Base-by-base conservation (phyloP, 2,329 filamentous ascomycete genomes). In the Phaeosphaeriaceae sp. region DNA sequence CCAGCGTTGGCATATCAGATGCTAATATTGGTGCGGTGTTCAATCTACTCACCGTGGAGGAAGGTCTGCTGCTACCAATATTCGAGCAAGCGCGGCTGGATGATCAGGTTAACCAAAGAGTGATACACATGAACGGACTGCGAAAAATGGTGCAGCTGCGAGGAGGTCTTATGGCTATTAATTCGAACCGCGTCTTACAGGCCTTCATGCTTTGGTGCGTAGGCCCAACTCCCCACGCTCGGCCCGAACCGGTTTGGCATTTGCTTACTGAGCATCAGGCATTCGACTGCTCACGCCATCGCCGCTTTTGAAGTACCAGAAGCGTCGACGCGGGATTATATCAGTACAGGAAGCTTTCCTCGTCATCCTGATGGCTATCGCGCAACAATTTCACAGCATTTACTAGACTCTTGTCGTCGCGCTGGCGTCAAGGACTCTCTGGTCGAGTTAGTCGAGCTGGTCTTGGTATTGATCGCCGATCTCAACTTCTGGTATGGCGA, bases 191-290 rank as follows among this genome's bases (percentile, higher is more conserved):
- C 51, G 76, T 77, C n/a, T 60, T 78, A 21, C 75, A 78, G 52
- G 74, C 76, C 23, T 78, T 78, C 70, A 77, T 78, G 69, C 72
- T 78, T 63, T 78, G 76, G 76, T 78, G 66, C 46, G 75, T 76
- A 60, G 11, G 5, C 15, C 35, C 4, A 40, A 3, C 3, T 40
- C 35, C 51, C 54, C 49, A 40, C 40, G 22, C 49, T 49, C 15
- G 35, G 35, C 66, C 67, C 54, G 60, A 67, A 68, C 28, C 47
- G 65, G 68, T 55, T 65, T 74, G 68, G 67, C 65, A 72, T 59
- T 44, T 69, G 74, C 75, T 78, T 71, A 78, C 74, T 75, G 71
- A 76, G 70, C 69, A 71, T 69, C 68, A 78, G 76, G 76, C 75
- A 77, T 70, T 71, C 73, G 52, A 77, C 76, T 22, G 74, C 73